Evolutionary conservation across 1,284 basidiomycete genomes (phyloP), one percentile per base, ranked within the genome.

Genomic region (Phaffia rhodozyma): DNA sequence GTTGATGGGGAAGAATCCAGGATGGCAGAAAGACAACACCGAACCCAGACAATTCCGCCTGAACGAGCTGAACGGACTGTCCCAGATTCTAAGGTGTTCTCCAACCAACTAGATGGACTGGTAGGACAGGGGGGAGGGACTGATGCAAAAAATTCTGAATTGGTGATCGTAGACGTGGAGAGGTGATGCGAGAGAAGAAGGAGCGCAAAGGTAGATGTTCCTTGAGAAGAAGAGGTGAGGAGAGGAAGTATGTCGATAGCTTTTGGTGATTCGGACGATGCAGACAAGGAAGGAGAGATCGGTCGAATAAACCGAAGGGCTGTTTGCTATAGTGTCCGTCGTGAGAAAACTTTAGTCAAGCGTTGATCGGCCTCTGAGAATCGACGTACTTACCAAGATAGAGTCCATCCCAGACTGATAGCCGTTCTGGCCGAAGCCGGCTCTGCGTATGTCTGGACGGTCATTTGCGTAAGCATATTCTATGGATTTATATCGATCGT

Each of bases 131-230:
- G 55, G 2, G 43, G 3, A 1, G 61, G 61, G 34, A 56, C 1
- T 54, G 61, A 38, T 29, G 25, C 34, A 43, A 56, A 62, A 47
- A 56, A 51, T 29, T 47, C 49, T 21, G 54, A 27, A 52, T 47
- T 11, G 13, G 7, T 43, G 52, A n/a, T 6, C 5, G 23, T 20
- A 2, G 21, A 25, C 21, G 25, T 25, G 38, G 55, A 50, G 32
- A 62, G 54, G 7, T 62, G 27, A 30, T 48, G 48, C 2, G 63
- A 60, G 32, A 65, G 63, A 25, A 65, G 59, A 32, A 65, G 47
- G n/a, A 65, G 53, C 21, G 63, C 59, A 48, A 52, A 59, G 20
- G 51, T 54, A 9, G 60, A 27, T 9, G 9, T 25, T 43, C 16
- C 38, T 43, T 11, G 38, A 43, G 38, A 43, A 16, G 51, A 30